phyloP scores from a whole-genome alignment of 2,329 filamentous ascomycete species.

The Arachnomyces sp. region DNA sequence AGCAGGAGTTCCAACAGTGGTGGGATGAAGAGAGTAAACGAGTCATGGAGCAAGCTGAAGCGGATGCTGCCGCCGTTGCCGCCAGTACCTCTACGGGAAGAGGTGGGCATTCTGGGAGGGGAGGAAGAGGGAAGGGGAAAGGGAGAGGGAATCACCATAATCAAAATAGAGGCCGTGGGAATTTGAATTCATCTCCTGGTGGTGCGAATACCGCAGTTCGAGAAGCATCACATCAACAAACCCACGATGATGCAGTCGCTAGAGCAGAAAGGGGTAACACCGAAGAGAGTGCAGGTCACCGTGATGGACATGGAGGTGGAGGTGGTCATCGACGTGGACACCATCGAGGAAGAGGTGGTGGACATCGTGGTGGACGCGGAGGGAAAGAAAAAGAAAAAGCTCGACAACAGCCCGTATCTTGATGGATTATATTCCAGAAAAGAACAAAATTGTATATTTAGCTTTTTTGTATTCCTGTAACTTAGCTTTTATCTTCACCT shows the following conservation, averaged over 20 bases:
- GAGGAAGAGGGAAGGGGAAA: slow-evolving; percentile 15
- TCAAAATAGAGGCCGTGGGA: not conserved
- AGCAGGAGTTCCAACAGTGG: slow-evolving; percentile 95
- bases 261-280: not conserved
- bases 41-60: slow-evolving; percentile 56
- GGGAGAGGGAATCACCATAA: slow-evolving; percentile 16
- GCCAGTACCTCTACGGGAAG: slow-evolving; percentile 33
- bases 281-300: not conserved
- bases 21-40: slow-evolving; percentile 80
- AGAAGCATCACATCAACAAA: not conserved
- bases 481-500: no score
- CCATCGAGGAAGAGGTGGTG: slow-evolving; percentile 1
- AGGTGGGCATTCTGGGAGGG: slow-evolving; percentile 15
- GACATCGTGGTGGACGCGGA: not conserved
- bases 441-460: no score
- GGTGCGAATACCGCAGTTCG: no score
- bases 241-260: not conserved
- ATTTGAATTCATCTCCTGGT: no score
- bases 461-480: no score
- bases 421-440: no score
- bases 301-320: slow-evolving; percentile 2
- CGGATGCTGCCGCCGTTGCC: slow-evolving; percentile 15
- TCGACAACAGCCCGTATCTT: no score
- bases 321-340: not conserved
- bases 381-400: slow-evolving; percentile 9